phyloP scores from a whole-genome alignment of 768 basidiomycete genomes.

The Inosperma sp. region DNA sequence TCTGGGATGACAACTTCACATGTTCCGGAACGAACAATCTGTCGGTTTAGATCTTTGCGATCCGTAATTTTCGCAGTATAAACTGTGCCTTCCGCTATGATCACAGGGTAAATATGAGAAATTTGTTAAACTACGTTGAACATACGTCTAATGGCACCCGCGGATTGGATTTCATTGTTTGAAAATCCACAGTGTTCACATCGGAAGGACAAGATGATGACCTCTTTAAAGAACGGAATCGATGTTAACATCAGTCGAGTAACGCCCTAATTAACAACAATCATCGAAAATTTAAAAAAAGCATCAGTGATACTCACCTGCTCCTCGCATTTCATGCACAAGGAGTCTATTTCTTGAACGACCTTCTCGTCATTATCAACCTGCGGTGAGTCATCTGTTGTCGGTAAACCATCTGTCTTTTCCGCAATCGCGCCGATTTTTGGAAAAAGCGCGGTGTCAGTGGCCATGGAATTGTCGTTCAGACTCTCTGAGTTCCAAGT shows the following conservation, averaged over 20 bases:
- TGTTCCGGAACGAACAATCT: slow-evolving; percentile 83
- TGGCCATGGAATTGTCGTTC: slow-evolving; percentile 8
- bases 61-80: slow-evolving; percentile 78
- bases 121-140: slow-evolving; percentile 8
- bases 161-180: slow-evolving; percentile 95
- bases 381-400: slow-evolving; percentile 34
- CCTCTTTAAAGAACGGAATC: slow-evolving; percentile 93
- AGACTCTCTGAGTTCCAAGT: too few relatives aligned
- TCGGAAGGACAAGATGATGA: slow-evolving; percentile 94
- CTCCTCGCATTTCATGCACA: slow-evolving; percentile 92
- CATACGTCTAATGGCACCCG: slow-evolving; percentile 79
- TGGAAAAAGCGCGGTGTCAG: slow-evolving; percentile 44
- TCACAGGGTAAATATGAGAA: neutral
- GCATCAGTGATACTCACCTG: slow-evolving; percentile 52
- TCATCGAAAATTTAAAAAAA: neutral
- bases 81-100: slow-evolving; percentile 70
- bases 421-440: slow-evolving; percentile 41
- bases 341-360: slow-evolving; percentile 80
- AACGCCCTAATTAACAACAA: slow-evolving; percentile 55
- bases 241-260: slow-evolving; percentile 87
- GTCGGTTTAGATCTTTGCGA: slow-evolving; percentile 80
- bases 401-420: slow-evolving; percentile 36
- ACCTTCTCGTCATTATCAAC: slow-evolving; percentile 50
- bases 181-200: slow-evolving; percentile 87
- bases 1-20: slow-evolving; percentile 85